Base-by-base conservation (phyloP, 2,329 filamentous ascomycete genomes). In the Aspergillus ochraceus region DNA sequence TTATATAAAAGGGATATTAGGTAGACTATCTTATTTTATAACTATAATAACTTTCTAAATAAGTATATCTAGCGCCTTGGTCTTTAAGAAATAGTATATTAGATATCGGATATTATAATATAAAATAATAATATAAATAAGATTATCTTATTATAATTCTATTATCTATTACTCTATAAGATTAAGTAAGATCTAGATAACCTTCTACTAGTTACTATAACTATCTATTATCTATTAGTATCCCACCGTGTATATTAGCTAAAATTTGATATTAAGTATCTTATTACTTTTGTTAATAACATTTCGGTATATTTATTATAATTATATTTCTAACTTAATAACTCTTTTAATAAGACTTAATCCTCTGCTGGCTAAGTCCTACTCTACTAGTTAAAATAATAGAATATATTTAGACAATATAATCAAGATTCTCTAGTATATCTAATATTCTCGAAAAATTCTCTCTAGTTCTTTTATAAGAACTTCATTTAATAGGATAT, bases 221-320 rank as follows among this genome's bases (percentile, higher is more conserved):
- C 80, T 74, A 5, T 88, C 82, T 0, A 86, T 75, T 0, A 79
- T 65, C 2, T 69, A 65, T 55, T 86, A 82, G 0, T 65, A 63
- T 0, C 86, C 86, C 60, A 88, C 80, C 0, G 86, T 87, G 59
- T 89, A 89, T 0, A 89, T 76, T 0, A 89, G 70, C 65, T 89
- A 84, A 45, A 86, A 87, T 50, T 83, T 84, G 2, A 81, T 76
- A 47, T 80, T 84, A 29, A 89, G 81, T 57, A 84, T 84, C 59
- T 88, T 84, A 51, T 90, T 87, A 46, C 83, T 85, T 70, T 90
- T 86, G 58, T 90, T 86, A 0, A 90, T 76, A 1, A 90, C 78
- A 60, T 88, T 85, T 0, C 85, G 75, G 0, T 80, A 77, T 1
- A 70, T 62, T 0, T 51, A 6, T 39, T 60, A 42, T 11, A 58